Percentiles rank a stretch among this genome's conserved stretches.
Evolutionary conservation across 2,329 filamentous ascomycete genomes (phyloP).

Genomic region (Didymella keratinophila): DNA sequence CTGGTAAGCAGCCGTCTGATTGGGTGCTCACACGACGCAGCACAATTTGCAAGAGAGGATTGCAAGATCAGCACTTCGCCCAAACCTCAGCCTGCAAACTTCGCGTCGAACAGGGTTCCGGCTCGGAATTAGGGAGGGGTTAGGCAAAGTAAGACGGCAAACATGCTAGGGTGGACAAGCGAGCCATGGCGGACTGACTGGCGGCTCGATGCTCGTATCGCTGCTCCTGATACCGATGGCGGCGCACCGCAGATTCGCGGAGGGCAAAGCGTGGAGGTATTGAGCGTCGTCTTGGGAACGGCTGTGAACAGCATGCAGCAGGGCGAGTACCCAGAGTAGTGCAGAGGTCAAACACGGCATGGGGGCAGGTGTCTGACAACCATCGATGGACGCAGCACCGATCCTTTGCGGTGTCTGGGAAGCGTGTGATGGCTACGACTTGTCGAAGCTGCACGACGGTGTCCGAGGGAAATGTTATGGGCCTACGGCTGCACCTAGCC

Average conservation of each 20-base stretch:
- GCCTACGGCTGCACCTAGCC: slow-evolving; percentile 23
- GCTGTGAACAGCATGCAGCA: slow-evolving; percentile 23
- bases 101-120: slow-evolving; percentile 48
- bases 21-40: slow-evolving; percentile 41
- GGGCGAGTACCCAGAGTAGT: slow-evolving; percentile 7
- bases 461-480: slow-evolving; percentile 17
- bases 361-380: slow-evolving; percentile 31
- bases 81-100: slow-evolving; percentile 45
- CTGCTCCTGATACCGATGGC: slow-evolving; percentile 33
- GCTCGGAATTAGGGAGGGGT: slow-evolving; percentile 46
- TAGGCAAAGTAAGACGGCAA: slow-evolving; percentile 45
- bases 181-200: slow-evolving; percentile 21
- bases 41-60: slow-evolving; percentile 44
- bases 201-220: slow-evolving; percentile 43
- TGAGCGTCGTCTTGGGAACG: slow-evolving; percentile 25
- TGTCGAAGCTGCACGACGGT: slow-evolving; percentile 28
- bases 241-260: slow-evolving; percentile 37
- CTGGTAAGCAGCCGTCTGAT: slow-evolving; percentile 38
- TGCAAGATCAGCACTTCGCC: slow-evolving; percentile 44
- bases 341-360: slow-evolving; percentile 43
- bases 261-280: slow-evolving; percentile 10
- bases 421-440: slow-evolving; percentile 11
- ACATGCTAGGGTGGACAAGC: slow-evolving; percentile 33
- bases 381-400: slow-evolving; percentile 29
- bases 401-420: slow-evolving; percentile 24